phyloP scores from a whole-genome alignment of 1,284 basidiomycete genomes.

The Tilletia walkeri region DNA sequence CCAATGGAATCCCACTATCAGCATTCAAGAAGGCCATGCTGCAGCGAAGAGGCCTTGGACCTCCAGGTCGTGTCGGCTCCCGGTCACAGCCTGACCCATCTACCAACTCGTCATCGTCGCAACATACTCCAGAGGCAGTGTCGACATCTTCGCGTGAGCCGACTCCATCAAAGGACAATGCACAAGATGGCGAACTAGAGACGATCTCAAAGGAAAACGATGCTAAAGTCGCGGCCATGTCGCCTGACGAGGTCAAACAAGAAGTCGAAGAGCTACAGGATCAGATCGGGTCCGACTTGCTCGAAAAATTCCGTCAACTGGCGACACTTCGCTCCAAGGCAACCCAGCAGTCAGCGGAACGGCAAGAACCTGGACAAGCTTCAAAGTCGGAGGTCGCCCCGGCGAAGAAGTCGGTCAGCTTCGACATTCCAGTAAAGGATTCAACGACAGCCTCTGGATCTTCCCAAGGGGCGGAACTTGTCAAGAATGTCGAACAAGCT shows the following conservation, averaged over 20 bases:
- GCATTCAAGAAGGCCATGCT: slow-evolving; percentile 13
- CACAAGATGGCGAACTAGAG: background rate
- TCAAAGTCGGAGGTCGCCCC: background rate
- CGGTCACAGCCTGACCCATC: background rate
- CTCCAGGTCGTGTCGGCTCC: slow-evolving; percentile 5
- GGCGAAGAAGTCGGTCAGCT: slow-evolving; percentile 3
- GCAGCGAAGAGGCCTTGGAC: background rate
- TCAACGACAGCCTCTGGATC: background rate
- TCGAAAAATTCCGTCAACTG: background rate
- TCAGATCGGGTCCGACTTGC: background rate
- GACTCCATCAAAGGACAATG: background rate
- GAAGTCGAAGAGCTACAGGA: slow-evolving; percentile 12
- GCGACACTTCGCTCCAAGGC: background rate
- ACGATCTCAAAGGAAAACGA: background rate
- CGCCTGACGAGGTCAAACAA: background rate
- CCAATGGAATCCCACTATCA: background rate
- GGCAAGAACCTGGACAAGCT: background rate
- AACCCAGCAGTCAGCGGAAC: background rate
- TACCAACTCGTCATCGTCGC: background rate
- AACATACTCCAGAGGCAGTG: too few species aligned
- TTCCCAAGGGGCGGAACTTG: background rate
- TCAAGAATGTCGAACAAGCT: background rate
- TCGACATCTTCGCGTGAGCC: background rate
- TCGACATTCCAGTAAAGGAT: background rate
- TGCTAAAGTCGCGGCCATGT: slow-evolving; percentile 12